phyloP scores from a whole-genome alignment of 129 eudicot species.

The Helichrysum umbraculigerum region DNA sequence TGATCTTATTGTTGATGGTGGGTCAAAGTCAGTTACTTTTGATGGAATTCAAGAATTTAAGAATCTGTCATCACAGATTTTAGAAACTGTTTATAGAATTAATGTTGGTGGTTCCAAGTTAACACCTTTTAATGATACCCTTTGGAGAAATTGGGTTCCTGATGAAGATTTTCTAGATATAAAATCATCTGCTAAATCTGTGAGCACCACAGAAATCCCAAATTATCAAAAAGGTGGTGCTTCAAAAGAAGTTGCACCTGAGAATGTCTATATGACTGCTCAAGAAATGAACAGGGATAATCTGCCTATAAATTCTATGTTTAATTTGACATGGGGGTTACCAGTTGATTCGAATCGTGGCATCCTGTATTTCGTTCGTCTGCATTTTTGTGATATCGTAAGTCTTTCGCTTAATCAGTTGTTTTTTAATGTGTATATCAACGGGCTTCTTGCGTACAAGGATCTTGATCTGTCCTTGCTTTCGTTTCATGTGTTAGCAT shows the following conservation, averaged over 20 bases:
- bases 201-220: slow-evolving; percentile 42
- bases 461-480: slow-evolving; percentile 69
- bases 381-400: slow-evolving; percentile 82
- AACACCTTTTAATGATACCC: slow-evolving; percentile 88
- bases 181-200: slow-evolving; percentile 67
- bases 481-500: slow-evolving; percentile 56
- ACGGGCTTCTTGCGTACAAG: slow-evolving; percentile 54
- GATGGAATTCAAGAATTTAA: slow-evolving; percentile 54
- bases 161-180: slow-evolving; percentile 66
- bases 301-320: slow-evolving; percentile 34
- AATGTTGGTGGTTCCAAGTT: slow-evolving; percentile 78
- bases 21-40: slow-evolving; percentile 41
- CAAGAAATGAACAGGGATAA: slow-evolving; percentile 74
- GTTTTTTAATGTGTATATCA: slow-evolving; percentile 65
- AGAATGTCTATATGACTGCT: slow-evolving; percentile 84
- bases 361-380: slow-evolving; percentile 55
- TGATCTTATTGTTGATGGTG: slow-evolving; percentile 61
- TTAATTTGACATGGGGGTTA: slow-evolving; percentile 85
- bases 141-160: slow-evolving; percentile 91
- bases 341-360: slow-evolving; percentile 43
- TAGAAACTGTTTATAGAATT: slow-evolving; percentile 83
- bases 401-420: slow-evolving; percentile 61
- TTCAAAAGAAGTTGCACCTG: slow-evolving; percentile 72
- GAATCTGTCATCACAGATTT: slow-evolving; percentile 48
- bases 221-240: slow-evolving; percentile 74